phyloP scores from a whole-genome alignment of 805 yeast species.

The Clavispora carvajalis region DNA sequence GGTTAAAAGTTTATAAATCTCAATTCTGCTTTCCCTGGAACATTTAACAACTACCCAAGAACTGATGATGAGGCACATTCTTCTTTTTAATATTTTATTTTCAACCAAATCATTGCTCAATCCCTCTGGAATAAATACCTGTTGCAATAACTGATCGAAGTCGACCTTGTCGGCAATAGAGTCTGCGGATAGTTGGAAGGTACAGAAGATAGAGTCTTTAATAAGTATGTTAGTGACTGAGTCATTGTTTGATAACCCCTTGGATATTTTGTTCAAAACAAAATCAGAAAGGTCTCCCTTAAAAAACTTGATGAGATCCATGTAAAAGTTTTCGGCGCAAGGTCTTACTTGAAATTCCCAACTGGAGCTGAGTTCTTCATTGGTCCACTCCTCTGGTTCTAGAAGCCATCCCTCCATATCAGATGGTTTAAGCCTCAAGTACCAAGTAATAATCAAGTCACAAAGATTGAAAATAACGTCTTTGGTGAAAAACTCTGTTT shows the following conservation, averaged over 20 bases:
- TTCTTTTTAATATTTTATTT: constrained; percentile 61
- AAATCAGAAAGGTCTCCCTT: constrained; percentile 49
- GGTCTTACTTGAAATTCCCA: constrained; percentile 84
- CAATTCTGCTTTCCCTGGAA: constrained; percentile 49
- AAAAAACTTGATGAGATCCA: constrained; percentile 63
- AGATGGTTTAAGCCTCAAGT: constrained; percentile 63
- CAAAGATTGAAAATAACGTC: constrained; percentile 53
- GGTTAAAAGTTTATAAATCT: constrained; percentile 54
- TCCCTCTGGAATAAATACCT: constrained; percentile 66
- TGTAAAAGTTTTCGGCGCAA: constrained; percentile 81
- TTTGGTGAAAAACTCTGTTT: constrained; percentile 53
- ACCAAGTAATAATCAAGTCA: constrained; percentile 65
- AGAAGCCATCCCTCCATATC: constrained; percentile 78
- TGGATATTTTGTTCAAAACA: constrained; percentile 55
- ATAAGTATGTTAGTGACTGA: constrained; percentile 48
- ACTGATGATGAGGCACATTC: constrained; percentile 68
- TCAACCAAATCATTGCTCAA: constrained; percentile 41
- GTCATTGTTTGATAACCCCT: constrained; percentile 25
- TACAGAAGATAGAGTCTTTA: constrained; percentile 76
- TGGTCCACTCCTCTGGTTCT: constrained; percentile 92
- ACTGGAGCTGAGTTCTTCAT: constrained; percentile 68
- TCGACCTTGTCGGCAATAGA: constrained; percentile 62
- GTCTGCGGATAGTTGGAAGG: constrained; percentile 73
- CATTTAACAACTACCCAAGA: constrained; percentile 78
- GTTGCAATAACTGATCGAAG: constrained; percentile 57